Conservation (phyloP, 495 filamentous ascomycete genomes). For the Cairneyella variabilis region DNA sequence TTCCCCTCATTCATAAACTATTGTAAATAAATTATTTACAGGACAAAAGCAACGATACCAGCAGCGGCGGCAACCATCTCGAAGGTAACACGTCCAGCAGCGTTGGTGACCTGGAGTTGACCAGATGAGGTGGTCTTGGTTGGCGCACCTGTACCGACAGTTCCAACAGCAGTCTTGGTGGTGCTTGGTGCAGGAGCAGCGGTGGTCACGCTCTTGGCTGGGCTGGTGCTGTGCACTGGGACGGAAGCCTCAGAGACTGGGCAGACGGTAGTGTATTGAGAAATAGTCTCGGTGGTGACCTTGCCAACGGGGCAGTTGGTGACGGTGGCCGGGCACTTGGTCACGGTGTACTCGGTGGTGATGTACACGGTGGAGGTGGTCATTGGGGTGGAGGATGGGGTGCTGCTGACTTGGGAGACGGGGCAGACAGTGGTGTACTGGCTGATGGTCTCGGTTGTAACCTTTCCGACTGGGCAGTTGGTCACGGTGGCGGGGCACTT, state of each 20-base stretch:
- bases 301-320: conserved; percentile 55
- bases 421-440: conserved; percentile 22
- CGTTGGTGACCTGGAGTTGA: conserved; percentile 8
- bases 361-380: conserved; percentile 57
- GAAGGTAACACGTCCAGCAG: conserved; percentile 5
- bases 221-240: conserved; percentile 40
- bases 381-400: not conserved
- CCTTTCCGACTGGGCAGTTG: conserved; percentile 52
- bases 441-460: conserved; percentile 48
- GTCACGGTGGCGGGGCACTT: conserved; percentile 52
- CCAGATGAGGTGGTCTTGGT: conserved; percentile 6
- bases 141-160: not conserved
- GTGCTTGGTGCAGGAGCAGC: not conserved
- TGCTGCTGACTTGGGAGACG: not conserved
- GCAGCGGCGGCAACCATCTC: conserved; percentile 12
- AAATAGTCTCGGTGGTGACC: conserved; percentile 50
- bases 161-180: not conserved
- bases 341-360: conserved; percentile 54
- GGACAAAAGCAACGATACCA: conserved; percentile 13
- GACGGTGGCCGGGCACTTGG: conserved; percentile 50
- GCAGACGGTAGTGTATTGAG: conserved; percentile 22
- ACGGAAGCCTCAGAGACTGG: not conserved
- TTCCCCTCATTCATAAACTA: no score
- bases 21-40: conserved; percentile 13
- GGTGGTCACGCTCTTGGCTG: conserved; percentile 21